Percentiles rank a stretch among this genome's conserved stretches.
phyloP scores from a whole-genome alignment of 129 eudicot genomes.

The Centaurea solstitialis region DNA sequence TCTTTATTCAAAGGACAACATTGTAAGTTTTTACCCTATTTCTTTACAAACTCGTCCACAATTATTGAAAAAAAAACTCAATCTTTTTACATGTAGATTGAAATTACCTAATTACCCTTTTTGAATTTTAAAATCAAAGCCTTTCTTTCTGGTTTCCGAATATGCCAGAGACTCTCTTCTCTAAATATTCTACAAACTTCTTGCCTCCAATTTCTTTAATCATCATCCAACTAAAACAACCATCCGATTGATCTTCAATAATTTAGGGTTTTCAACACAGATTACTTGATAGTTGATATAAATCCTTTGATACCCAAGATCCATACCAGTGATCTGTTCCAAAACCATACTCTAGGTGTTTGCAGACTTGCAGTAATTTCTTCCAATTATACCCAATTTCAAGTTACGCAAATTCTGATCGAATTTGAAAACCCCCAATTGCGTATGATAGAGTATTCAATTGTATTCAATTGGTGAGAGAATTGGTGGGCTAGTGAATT shows the following conservation, averaged over 20 bases:
- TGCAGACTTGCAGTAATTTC: constrained; percentile 7
- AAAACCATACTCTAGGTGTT: background rate
- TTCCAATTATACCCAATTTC: background rate
- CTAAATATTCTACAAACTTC: constrained; percentile 30
- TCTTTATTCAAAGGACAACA: too few species aligned
- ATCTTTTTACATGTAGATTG: background rate
- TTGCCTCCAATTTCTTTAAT: constrained; percentile 11
- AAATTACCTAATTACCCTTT: background rate
- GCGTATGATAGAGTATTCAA: background rate
- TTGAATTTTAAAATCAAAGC: background rate
- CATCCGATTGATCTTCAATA: background rate
- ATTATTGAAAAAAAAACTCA: too few species aligned
- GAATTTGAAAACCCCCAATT: background rate
- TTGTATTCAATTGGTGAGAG: constrained; percentile 7
- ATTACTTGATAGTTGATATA: background rate
- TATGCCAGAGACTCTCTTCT: constrained; percentile 28
- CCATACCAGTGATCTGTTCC: background rate
- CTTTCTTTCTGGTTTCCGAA: constrained; percentile 10
- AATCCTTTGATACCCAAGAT: background rate
- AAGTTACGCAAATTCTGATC: background rate
- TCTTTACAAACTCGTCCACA: too few species aligned
- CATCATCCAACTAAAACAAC: background rate
- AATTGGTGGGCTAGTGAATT: background rate
- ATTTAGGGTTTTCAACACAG: constrained; percentile 1
- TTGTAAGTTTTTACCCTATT: too few species aligned